Base-by-base conservation (phyloP, 2,329 filamentous ascomycete species). In the Pochonia chlamydosporia region DNA sequence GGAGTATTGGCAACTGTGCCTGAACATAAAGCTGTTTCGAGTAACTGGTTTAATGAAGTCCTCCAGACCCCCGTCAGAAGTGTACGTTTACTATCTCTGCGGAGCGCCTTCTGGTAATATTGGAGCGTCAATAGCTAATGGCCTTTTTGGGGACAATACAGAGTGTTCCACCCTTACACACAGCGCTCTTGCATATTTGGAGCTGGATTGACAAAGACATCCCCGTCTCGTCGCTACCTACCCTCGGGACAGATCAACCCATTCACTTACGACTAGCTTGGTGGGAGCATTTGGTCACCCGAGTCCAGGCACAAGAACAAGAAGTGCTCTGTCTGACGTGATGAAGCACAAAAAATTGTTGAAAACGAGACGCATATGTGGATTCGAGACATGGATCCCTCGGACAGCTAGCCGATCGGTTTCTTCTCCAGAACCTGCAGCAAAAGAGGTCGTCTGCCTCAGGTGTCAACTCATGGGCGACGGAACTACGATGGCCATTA, bases 81-180 rank as follows among this genome's bases (percentile, higher is more conserved):
- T 51, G 68, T 71, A 56, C 62, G 68, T 64, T n/a, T n/a, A n/a
- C n/a, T n/a, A n/a, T n/a, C n/a, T n/a, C n/a, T n/a, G n/a, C n/a
- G n/a, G n/a, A n/a, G 37, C 42, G 49, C 52, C 54, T 50, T 51
- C 51, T 43, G 47, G 49, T 40, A 40, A 51, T 52, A 47, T 21
- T 26, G 46, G 18, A 39, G 20, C 14, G 21, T 39, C 33, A n/a
- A 21, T 10, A 5, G 20, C 35, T 39, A 39, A 39, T 13, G 13
- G 20, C 13, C 7, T 11, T 23, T 23, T n/a, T n/a, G n/a, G 35
- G 35, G 35, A 11, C 20, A 10, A 39, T n/a, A n/a, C n/a, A 71
- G 68, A 71, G 66, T 47, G 68, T 71, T 2, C 68, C 68, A 21
- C 68, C 68, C 13, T 56, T 69, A 5, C 66, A 63, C 43, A 44